phyloP scores from a whole-genome alignment of 495 filamentous ascomycete species.

The Cercophora scortea region DNA sequence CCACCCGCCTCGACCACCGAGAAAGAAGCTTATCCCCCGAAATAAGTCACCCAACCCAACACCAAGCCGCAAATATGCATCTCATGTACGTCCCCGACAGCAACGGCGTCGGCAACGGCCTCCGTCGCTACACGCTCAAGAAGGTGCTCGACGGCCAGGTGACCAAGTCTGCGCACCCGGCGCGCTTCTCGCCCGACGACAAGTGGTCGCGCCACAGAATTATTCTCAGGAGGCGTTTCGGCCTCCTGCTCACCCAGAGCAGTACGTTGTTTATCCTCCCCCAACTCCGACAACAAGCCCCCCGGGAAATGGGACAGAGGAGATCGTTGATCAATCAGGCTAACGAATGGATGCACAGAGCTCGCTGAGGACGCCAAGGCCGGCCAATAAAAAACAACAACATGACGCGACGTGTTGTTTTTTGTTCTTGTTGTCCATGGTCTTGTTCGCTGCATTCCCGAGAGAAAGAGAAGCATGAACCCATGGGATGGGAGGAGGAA shows the following conservation, averaged over 20 bases:
- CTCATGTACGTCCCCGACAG: slow-evolving; percentile 78
- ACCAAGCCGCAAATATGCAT: slow-evolving; percentile 49
- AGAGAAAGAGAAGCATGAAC: no score
- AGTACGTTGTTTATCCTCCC: slow-evolving; percentile 39
- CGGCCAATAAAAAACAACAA: no score
- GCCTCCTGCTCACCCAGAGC: slow-evolving; percentile 77
- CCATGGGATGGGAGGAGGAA: no score
- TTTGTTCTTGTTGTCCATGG: no score
- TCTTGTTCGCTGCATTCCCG: no score
- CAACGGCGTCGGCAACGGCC: slow-evolving; percentile 56
- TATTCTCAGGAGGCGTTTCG: slow-evolving; percentile 86
- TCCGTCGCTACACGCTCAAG: slow-evolving; percentile 70
- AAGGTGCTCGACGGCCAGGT: slow-evolving; percentile 71
- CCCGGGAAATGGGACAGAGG: no score
- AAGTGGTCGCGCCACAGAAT: slow-evolving; percentile 94
- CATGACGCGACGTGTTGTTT: no score
- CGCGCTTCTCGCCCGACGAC: slow-evolving; percentile 94
- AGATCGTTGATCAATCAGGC: no score
- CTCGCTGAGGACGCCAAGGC: no score
- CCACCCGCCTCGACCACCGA: no score
- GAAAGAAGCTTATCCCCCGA: background rate
- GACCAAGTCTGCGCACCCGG: slow-evolving; percentile 93
- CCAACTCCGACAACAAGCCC: background rate
- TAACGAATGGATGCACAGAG: no score
- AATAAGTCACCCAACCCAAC: background rate